Evolutionary conservation across 2,329 filamentous ascomycete species (phyloP).

Genomic region (Fusarium verticillioides): DNA sequence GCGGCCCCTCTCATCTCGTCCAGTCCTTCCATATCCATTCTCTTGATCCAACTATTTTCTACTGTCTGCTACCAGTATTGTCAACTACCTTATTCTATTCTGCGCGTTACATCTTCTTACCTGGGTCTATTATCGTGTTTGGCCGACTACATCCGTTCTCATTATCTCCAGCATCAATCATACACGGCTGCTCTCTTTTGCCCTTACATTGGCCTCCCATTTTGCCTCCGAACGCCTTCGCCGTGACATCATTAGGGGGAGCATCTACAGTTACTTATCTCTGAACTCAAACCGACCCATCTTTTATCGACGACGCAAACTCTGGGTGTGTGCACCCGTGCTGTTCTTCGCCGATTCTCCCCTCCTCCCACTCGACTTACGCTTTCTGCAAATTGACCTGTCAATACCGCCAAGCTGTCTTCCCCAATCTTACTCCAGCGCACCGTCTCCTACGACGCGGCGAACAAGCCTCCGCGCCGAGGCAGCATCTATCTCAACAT

Average conservation of each 20-base stretch:
- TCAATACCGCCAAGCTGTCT: slow-evolving; percentile 95
- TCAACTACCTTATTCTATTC: background rate
- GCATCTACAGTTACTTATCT: slow-evolving; percentile 28
- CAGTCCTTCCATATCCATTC: slow-evolving; percentile 32
- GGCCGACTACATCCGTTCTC: slow-evolving; percentile 26
- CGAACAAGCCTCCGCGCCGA: slow-evolving; percentile 74
- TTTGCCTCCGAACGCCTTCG: slow-evolving; percentile 30
- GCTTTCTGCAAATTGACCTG: slow-evolving; percentile 37
- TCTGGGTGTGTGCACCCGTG: slow-evolving; percentile 12
- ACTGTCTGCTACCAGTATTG: slow-evolving; percentile 3
- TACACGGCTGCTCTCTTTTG: slow-evolving; percentile 31
- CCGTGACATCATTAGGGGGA: slow-evolving; percentile 47
- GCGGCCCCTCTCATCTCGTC: slow-evolving; percentile 36
- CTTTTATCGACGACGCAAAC: slow-evolving; percentile 20
- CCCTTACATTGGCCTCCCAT: slow-evolving; percentile 39
- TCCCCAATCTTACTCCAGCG: slow-evolving; percentile 86
- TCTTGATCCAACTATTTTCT: slow-evolving; percentile 23
- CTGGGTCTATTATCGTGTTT: slow-evolving; percentile 17
- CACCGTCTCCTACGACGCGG: slow-evolving; percentile 91
- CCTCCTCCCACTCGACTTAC: slow-evolving; percentile 17
- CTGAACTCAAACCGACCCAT: slow-evolving; percentile 21
- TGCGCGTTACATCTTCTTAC: slow-evolving; percentile 17
- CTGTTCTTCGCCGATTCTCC: slow-evolving; percentile 22
- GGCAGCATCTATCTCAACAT: slow-evolving; percentile 69
- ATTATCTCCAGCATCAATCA: slow-evolving; percentile 34